These are phyloP conservation scores for Paramecium primaurelia DNA, from an alignment of 73 alveolate species.

Conservation along the genomic window DNA sequence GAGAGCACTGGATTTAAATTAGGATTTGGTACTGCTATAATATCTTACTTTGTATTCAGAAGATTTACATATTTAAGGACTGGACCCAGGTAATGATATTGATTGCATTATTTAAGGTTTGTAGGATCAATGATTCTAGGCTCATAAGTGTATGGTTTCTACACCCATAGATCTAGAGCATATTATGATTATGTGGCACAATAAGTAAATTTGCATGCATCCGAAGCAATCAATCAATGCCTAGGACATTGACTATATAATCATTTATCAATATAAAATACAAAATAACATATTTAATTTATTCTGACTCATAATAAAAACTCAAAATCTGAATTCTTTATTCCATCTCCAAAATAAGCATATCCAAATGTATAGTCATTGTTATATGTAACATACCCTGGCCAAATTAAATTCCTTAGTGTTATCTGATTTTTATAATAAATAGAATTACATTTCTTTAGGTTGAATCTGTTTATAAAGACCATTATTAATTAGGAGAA, in stretches of 20 bases:
- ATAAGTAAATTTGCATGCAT: not conserved
- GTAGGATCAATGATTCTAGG: not conserved
- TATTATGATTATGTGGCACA: constrained; percentile 1
- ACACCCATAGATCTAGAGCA: constrained; percentile 3
- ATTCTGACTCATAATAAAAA: not conserved
- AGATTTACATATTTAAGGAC: constrained; percentile 6
- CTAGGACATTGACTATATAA: not conserved
- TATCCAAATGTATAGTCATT: constrained; percentile 18
- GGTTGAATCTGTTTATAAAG: constrained; percentile 72
- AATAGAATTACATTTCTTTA: constrained; percentile 35
- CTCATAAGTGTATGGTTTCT: not conserved
- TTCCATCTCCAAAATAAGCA: constrained; percentile 51
- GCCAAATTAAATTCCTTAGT: constrained; percentile 84
- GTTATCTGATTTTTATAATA: constrained; percentile 48
- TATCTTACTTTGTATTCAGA: not conserved
- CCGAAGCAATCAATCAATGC: not conserved
- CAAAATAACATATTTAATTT: not conserved
- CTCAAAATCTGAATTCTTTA: constrained; percentile 30
- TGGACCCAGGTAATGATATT: not conserved
- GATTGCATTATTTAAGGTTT: not conserved
- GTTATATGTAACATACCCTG: constrained; percentile 71
- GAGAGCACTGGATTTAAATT: not conserved
- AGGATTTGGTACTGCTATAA: not conserved
- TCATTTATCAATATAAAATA: not conserved
- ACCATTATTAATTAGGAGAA: constrained; percentile 81